These are phyloP conservation scores for Pouteria campechiana DNA, from an alignment of 179 eudicot genomes.

Conservation along the genomic window DNA sequence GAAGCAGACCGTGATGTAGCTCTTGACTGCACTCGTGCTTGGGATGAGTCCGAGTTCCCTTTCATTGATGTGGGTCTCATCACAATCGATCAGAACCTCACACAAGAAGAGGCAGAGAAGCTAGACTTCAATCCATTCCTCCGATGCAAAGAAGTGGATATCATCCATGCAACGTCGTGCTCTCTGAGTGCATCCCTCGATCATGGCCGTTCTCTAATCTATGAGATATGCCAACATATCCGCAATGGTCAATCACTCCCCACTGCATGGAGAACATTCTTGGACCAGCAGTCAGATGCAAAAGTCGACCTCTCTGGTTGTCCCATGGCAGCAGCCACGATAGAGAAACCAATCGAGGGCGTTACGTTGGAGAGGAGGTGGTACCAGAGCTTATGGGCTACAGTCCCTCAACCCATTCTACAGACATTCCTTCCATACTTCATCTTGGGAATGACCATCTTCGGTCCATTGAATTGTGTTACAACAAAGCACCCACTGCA, in stretches of 20 bases:
- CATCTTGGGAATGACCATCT: slow-evolving; percentile 20
- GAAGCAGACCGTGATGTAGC: slow-evolving; percentile 15
- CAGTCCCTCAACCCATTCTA: slow-evolving; percentile 24
- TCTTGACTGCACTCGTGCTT: slow-evolving; percentile 34
- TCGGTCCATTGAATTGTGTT: slow-evolving; percentile 12
- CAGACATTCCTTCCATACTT: slow-evolving; percentile 26
- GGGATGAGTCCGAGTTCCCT: slow-evolving; percentile 33
- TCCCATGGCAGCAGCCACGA: slow-evolving; percentile 25
- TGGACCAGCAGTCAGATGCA: slow-evolving; percentile 35
- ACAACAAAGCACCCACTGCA: slow-evolving; percentile 7
- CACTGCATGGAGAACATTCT: slow-evolving; percentile 27
- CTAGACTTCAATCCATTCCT: slow-evolving; percentile 32
- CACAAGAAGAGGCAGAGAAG: slow-evolving; percentile 15
- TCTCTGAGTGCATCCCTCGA: slow-evolving; percentile 38
- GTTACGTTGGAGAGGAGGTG: slow-evolving; percentile 25
- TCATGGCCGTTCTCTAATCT: slow-evolving; percentile 37
- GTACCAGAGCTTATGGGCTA: slow-evolving; percentile 23
- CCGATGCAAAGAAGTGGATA: slow-evolving; percentile 27
- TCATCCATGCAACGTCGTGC: slow-evolving; percentile 30
- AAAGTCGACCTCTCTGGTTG: slow-evolving; percentile 39
- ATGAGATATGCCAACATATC: slow-evolving; percentile 35
- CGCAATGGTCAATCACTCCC: slow-evolving; percentile 30
- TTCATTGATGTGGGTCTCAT: slow-evolving; percentile 25
- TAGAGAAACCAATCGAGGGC: slow-evolving; percentile 4
- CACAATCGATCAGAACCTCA: slow-evolving; percentile 17